Evolutionary conservation across 768 basidiomycete genomes (phyloP), one percentile per base, ranked within the genome.

Genomic region (Cystobasidium tubakii): DNA sequence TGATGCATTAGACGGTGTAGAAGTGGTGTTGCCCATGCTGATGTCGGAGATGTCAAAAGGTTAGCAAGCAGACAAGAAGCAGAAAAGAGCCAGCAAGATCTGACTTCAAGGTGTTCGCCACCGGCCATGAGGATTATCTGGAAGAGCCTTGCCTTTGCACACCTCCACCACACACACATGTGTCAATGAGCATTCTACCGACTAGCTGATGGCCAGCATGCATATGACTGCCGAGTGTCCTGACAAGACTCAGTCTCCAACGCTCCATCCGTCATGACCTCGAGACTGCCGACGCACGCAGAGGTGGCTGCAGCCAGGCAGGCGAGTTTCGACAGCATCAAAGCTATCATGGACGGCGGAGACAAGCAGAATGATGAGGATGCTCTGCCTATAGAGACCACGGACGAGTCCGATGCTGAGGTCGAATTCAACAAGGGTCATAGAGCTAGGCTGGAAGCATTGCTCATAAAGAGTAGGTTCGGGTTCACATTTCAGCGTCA

Each of bases 1-100:
- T 27, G 46, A 23, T 50, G 66, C 17, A 25, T 43, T 33, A 1
- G 42, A 31, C 42, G 46, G 43, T 31, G 66, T 67, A 4, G 66
- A 67, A 2, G 66, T 21, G 25, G 66, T 46, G 66, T 67, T 67
- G 66, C 66, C 66, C 66, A 67, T 67, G 66, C 4, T 31, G 63
- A 7, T 2, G 17, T 60, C 4, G 57, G 6, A 33, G 15, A 13
- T 31, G 66, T 67, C 3, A 53, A 43, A 10, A 6, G 3, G n/a
- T 25, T 25, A 17, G 42, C 33, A 44, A 27, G 10, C 12, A 31
- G 43, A 25, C 4, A 29, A 53, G 27, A 67, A 67, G 66, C 66
- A 65, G 34, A 43, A 39, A 15, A 39, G n/a, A n/a, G n/a, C 15
- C 39, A 39, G 39, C 7, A 39, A 39, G 39, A 39, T 39, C 39